These are phyloP conservation scores for Licmophora abbreviata DNA, from an alignment of 108 stramenopile genomes.

Conservation along the genomic window DNA sequence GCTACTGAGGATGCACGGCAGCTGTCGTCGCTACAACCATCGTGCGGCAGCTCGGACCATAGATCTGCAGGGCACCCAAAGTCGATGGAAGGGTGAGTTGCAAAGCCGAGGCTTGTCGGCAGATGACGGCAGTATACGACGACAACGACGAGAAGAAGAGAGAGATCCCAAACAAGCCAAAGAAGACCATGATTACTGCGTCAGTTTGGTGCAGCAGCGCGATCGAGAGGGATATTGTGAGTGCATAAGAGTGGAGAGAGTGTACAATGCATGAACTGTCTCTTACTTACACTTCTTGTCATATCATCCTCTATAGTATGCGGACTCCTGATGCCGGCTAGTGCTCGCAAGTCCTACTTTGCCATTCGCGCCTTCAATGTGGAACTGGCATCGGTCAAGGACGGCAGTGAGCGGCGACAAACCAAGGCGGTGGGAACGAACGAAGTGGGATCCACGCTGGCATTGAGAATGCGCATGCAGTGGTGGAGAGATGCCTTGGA, in stretches of 20 bases:
- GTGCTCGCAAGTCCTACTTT: slow-evolving; percentile 49
- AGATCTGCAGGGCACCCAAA: no score
- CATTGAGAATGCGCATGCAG: slow-evolving; percentile 55
- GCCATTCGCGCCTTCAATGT: slow-evolving; percentile 75
- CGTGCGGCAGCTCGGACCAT: no score
- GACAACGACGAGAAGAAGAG: no score
- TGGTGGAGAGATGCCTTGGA: slow-evolving; percentile 74
- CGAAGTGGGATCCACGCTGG: slow-evolving; percentile 15
- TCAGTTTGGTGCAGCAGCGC: slow-evolving; percentile 61
- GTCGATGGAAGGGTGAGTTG: no score
- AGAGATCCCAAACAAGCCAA: no score
- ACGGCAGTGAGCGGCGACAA: slow-evolving; percentile 15
- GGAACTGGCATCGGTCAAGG: slow-evolving; percentile 71
- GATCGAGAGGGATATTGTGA: slow-evolving; percentile 68
- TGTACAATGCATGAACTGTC: not conserved
- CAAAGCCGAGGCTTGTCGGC: no score
- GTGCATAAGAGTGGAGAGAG: slow-evolving; percentile 1
- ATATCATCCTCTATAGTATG: slow-evolving; percentile 27
- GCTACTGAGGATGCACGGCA: not conserved
- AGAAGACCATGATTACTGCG: slow-evolving; percentile 61
- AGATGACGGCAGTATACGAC: no score
- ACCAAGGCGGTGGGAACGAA: slow-evolving; percentile 12
- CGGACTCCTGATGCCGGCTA: slow-evolving; percentile 65
- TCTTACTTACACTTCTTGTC: not conserved
- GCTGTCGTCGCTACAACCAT: no score